Base-by-base conservation (phyloP, 352 stramenopile genomes). In the Phytopythium chamaehyphon region DNA sequence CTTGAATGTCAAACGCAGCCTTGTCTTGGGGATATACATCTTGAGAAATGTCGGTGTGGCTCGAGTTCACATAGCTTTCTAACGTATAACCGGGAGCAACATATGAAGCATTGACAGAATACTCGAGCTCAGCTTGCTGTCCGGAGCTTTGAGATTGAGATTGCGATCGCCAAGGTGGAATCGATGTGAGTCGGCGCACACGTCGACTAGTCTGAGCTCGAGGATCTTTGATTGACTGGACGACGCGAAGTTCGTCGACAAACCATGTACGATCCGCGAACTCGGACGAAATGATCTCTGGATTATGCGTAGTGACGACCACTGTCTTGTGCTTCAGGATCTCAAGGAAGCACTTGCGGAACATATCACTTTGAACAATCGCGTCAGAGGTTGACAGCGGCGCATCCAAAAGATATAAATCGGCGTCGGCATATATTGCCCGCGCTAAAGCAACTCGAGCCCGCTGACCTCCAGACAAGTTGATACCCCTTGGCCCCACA, bases 401-500 rank as follows among this genome's bases (percentile, higher is more conserved):
- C 61, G 97, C 86, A 59, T 98, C 92, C 14, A 98, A 64, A 6
- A 98, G 40, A 56, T 87, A 87, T 15, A 76, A 11, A 21, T 64
- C 59, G 0, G 69, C 53, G 40, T 81, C 62, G 15, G 62, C 61
- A 49, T 87, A 87, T 37, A 65, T 73, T 18, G 71, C 62, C 11
- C 77, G 67, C 11, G 77, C 77, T 5, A 88, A 48, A 23, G 54
- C 59, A 6, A 88, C 51, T 7, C 77, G 56, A 31, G 72, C 74
- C 58, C 96, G 95, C 61, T 98, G 91, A 10, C 93, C 93, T 18
- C 93, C 92, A 3, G 63, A 93, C 1, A 98, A 61, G 47, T 94
- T 98, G 15, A 98, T 80, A 3, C 94, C 94, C 46, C 91, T 93
- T 65, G 98, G 88, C 16, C 91, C 93, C 51, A 98, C 97, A 64